These are phyloP conservation scores for Hamamelis virginiana DNA, from an alignment of 164 flowering plant genomes.

Conservation along the genomic window DNA sequence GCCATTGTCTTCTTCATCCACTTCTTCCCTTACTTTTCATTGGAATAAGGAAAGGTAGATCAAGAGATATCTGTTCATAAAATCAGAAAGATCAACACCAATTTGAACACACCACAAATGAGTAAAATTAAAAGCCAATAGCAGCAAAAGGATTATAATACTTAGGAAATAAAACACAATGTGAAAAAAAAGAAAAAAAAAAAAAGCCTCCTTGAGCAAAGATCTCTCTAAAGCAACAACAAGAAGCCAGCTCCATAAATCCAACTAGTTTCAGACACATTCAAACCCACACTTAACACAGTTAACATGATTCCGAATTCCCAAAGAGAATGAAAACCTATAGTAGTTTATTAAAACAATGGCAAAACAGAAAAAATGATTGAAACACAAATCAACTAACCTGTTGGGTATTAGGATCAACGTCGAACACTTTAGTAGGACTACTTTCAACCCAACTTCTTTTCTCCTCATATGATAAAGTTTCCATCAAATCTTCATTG, in stretches of 20 bases:
- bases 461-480: constrained; percentile 73
- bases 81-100: background rate
- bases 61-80: background rate
- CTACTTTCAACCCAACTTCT: constrained; percentile 72
- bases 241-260: no score
- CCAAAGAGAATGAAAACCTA: background rate
- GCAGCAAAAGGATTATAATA: background rate
- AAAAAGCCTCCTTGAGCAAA: background rate
- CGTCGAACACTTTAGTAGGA: constrained; percentile 89
- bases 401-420: constrained; percentile 74
- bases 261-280: no score
- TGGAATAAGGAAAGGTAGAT: background rate
- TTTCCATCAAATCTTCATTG: constrained; percentile 90
- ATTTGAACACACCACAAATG: background rate
- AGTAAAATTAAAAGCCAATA: background rate
- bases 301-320: background rate
- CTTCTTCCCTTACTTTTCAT: background rate
- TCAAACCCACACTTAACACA: no score
- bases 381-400: constrained; percentile 27
- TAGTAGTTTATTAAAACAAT: background rate
- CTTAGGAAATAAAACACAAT: background rate
- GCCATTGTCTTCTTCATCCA: background rate
- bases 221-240: background rate
- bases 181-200: background rate
- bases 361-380: background rate